Conservation (phyloP, 2,329 filamentous ascomycete species). For the Claviceps digitariae region DNA sequence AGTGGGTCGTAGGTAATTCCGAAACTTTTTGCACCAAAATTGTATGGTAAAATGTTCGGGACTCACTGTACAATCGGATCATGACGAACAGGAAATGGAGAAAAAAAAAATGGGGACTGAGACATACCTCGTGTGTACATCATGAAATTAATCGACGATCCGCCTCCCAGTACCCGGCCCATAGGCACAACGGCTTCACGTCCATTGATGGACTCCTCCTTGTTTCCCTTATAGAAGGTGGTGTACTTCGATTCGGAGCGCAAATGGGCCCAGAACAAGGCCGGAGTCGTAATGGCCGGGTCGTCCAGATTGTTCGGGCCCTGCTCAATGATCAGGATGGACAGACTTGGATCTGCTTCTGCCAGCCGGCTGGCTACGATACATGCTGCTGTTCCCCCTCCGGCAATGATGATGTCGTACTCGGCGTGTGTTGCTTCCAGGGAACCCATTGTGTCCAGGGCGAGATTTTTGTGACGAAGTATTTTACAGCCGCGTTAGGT, state of each 20-base stretch:
- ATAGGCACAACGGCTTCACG: slow-evolving; percentile 12
- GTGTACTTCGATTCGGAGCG: slow-evolving; percentile 7
- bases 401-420: slow-evolving; percentile 13
- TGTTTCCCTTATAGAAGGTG: slow-evolving; percentile 13
- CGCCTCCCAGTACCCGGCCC: slow-evolving; percentile 17
- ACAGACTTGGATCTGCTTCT: slow-evolving; percentile 13
- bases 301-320: slow-evolving; percentile 15
- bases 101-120: no score
- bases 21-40: no score
- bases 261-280: slow-evolving; percentile 11
- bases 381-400: slow-evolving; percentile 16
- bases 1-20: no score
- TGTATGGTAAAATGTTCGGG: no score
- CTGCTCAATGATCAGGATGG: slow-evolving; percentile 15
- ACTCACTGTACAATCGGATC: no score
- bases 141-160: slow-evolving; percentile 21
- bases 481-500: no score
- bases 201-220: slow-evolving; percentile 11
- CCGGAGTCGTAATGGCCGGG: slow-evolving; percentile 12
- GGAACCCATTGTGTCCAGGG: slow-evolving; percentile 6
- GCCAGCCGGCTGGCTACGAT: slow-evolving; percentile 15
- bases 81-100: no score
- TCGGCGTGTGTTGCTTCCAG: slow-evolving; percentile 3
- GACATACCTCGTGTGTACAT: slow-evolving; percentile 17
- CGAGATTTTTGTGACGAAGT: neutral